Evolutionary conservation across 75 land plant species (phyloP).

Genomic region (Ceratopteris richardii): DNA sequence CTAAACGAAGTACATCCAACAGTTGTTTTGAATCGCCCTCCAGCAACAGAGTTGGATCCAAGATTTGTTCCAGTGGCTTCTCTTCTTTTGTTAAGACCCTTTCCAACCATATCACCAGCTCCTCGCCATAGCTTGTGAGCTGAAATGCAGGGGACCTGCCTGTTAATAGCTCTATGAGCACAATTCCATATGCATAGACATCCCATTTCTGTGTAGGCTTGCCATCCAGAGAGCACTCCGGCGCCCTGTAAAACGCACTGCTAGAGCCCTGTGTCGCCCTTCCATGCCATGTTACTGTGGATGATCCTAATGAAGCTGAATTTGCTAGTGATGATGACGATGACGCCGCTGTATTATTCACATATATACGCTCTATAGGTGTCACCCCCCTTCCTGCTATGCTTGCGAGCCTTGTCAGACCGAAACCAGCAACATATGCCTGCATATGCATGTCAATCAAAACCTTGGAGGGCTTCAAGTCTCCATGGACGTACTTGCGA

Average conservation of each 20-base stretch:
- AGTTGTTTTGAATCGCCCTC: slow-evolving; percentile 69
- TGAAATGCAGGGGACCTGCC: slow-evolving; percentile 48
- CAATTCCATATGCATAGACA: slow-evolving; percentile 69
- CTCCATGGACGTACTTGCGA: slow-evolving; percentile 75
- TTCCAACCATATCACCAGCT: slow-evolving; percentile 55
- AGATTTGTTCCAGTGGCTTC: slow-evolving; percentile 49
- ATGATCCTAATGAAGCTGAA: slow-evolving; percentile 18
- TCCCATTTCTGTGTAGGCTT: slow-evolving; percentile 76
- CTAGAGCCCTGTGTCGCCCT: slow-evolving; percentile 14
- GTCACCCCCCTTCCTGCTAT: slow-evolving; percentile 30
- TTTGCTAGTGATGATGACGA: slow-evolving; percentile 17
- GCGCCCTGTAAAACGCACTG: slow-evolving; percentile 43
- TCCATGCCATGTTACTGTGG: not conserved
- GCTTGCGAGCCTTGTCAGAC: slow-evolving; percentile 56
- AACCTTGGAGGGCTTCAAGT: slow-evolving; percentile 77
- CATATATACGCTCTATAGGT: no score
- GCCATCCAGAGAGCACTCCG: slow-evolving; percentile 40
- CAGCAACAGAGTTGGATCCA: slow-evolving; percentile 48
- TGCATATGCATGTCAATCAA: slow-evolving; percentile 63
- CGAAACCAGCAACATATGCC: slow-evolving; percentile 70
- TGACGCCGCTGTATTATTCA: not conserved
- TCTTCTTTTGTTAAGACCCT: slow-evolving; percentile 55
- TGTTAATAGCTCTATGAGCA: slow-evolving; percentile 59
- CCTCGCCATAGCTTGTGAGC: slow-evolving; percentile 24
- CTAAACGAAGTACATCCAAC: slow-evolving; percentile 47